Evolutionary conservation across 2,329 filamentous ascomycete species (phyloP), one percentile per base, ranked within the genome.

Genomic region (Calcarisporium arbuscula): DNA sequence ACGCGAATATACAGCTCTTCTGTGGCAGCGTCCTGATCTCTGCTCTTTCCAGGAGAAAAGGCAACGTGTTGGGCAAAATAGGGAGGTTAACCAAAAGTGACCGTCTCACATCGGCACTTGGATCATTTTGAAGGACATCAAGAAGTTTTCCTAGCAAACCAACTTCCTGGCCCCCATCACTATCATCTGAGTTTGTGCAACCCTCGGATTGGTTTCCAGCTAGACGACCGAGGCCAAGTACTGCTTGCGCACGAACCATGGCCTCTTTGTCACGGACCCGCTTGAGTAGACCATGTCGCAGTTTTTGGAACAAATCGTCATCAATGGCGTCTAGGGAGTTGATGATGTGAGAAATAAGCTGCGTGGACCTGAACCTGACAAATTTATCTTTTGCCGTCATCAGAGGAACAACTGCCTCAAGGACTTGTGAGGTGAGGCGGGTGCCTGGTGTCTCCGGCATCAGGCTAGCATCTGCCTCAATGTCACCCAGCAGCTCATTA

Each of bases 181-280:
- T 82, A 23, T 80, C 80, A 29, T 87, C 82, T 9, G 81, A 76
- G 43, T 85, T 74, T 22, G 72, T 73, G 47, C 77, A 77, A 9
- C 78, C 82, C 36, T 85, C 83, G 5, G 82, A 75, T 46, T 84
- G 79, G 47, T 87, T 86, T 16, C 82, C 82, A 6, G 87, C 86
- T 33, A 96, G 68, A 20, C 88, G 76, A 6, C 86, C 85, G n/a
- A 98, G 70, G 5, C 89, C 90, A 42, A 95, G 70, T 1, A 95
- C 87, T 6, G 92, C 92, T 57, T 98, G 92, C 6, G 92, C 81
- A 40, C 92, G 80, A 8, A 98, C 87, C 56, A 89, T 85, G 6
- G 88, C 77, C 56, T 98, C 92, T 61, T 95, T 96, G 62, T 98
- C 92, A 46, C 87, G 80, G 32, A 96, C 82, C 21, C 92, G 76